A percentile compares a stretch with the other conserved stretches of the same genome.
Evolutionary conservation across 768 basidiomycete genomes (phyloP).

Genomic region (Lactarius sanguifluus): DNA sequence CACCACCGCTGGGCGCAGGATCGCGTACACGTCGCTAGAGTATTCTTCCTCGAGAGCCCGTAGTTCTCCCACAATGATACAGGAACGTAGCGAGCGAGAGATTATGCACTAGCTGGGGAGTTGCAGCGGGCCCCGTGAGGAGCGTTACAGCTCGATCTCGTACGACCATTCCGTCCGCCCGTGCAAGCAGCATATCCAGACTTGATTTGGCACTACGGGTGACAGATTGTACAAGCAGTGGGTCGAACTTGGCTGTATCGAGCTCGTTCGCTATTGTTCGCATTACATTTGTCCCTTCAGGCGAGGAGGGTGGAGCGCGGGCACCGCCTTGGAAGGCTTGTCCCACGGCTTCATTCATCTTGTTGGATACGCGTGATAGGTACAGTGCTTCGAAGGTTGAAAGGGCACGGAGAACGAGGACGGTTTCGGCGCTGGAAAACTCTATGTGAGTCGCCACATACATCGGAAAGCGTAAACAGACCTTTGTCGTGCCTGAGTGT

Average conservation of each 20-base stretch:
- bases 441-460: neutral
- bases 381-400: slow-evolving; percentile 87
- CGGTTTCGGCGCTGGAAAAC: slow-evolving; percentile 79
- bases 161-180: slow-evolving; percentile 66
- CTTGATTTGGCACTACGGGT: slow-evolving; percentile 70
- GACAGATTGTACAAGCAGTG: slow-evolving; percentile 74
- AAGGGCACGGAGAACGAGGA: slow-evolving; percentile 81
- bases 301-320: slow-evolving; percentile 67
- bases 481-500: slow-evolving; percentile 84
- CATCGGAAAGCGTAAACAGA: slow-evolving; percentile 33
- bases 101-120: slow-evolving; percentile 76
- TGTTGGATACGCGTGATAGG: slow-evolving; percentile 76
- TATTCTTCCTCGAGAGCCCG: slow-evolving; percentile 69
- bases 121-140: slow-evolving; percentile 73
- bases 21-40: slow-evolving; percentile 51
- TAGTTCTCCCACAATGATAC: slow-evolving; percentile 71
- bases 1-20: slow-evolving; percentile 56
- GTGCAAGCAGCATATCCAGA: slow-evolving; percentile 64
- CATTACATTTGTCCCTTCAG: slow-evolving; percentile 75
- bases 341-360: slow-evolving; percentile 79
- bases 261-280: slow-evolving; percentile 86
- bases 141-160: slow-evolving; percentile 78
- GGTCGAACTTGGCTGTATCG: slow-evolving; percentile 91
- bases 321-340: slow-evolving; percentile 73
- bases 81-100: slow-evolving; percentile 75